Evolutionary conservation across 2,329 filamentous ascomycete genomes (phyloP).

Genomic region (Fusarium lateritium): DNA sequence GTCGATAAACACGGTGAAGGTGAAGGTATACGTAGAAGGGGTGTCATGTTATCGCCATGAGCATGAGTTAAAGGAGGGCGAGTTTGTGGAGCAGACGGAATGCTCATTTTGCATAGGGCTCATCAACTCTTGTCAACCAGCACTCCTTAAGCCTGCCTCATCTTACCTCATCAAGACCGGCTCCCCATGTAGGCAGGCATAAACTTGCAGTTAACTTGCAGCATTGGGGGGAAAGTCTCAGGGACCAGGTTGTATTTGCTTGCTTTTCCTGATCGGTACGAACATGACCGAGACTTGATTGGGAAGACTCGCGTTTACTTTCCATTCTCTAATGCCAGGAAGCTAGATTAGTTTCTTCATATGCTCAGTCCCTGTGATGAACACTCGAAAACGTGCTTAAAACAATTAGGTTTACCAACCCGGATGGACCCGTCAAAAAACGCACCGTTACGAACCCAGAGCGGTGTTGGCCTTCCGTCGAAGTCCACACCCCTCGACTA

Average conservation of each 20-base stretch:
- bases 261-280: not conserved
- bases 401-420: constrained; percentile 15
- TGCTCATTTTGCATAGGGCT: constrained; percentile 2
- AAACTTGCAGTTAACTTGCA: constrained; percentile 5
- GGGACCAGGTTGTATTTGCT: not conserved
- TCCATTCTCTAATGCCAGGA: no score
- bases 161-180: no score
- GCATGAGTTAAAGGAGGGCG: constrained; percentile 6
- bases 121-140: not conserved
- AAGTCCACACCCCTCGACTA: constrained; percentile 26
- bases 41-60: not conserved
- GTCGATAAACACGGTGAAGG: constrained; percentile 34
- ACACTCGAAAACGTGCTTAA: not conserved
- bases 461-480: constrained; percentile 30
- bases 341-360: no score
- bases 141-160: not conserved
- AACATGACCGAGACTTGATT: not conserved
- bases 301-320: not conserved
- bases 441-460: constrained; percentile 28
- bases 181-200: not conserved
- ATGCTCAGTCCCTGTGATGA: not conserved
- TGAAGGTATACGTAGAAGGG: not conserved
- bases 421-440: constrained; percentile 22
- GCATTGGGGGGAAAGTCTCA: not conserved
- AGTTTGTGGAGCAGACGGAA: constrained; percentile 1